These are phyloP conservation scores for Podosphaera leucotricha DNA, from an alignment of 2,329 filamentous ascomycete species.

Conservation along the genomic window DNA sequence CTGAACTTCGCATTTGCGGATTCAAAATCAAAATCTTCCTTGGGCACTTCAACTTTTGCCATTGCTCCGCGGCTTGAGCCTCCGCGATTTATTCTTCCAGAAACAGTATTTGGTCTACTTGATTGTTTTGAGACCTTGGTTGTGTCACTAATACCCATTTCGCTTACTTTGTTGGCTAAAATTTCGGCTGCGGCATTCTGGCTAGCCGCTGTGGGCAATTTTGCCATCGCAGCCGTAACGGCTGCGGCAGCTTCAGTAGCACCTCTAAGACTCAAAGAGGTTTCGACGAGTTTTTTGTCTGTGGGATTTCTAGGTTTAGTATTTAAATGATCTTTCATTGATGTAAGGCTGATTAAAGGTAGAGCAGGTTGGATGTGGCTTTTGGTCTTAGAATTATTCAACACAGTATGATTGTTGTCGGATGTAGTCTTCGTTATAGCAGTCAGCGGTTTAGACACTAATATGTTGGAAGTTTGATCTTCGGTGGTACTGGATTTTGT, in stretches of 20 bases:
- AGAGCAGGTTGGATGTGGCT: slow-evolving; percentile 39
- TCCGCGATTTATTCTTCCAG: slow-evolving; percentile 20
- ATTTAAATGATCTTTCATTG: slow-evolving; percentile 19
- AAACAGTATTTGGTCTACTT: slow-evolving; percentile 15
- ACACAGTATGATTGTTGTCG: slow-evolving; percentile 10
- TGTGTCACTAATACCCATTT: slow-evolving; percentile 45
- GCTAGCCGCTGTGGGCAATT: slow-evolving; percentile 24
- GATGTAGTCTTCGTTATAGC: slow-evolving; percentile 3
- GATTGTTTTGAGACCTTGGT: slow-evolving; percentile 25
- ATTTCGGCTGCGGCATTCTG: slow-evolving; percentile 36
- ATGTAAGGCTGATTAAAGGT: slow-evolving; percentile 29
- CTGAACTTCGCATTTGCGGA: slow-evolving; percentile 73
- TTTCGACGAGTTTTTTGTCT: slow-evolving; percentile 5
- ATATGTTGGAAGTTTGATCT: slow-evolving; percentile 23
- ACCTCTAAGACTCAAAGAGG: slow-evolving; percentile 28
- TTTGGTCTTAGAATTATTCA: slow-evolving; percentile 20
- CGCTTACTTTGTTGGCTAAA: slow-evolving; percentile 48
- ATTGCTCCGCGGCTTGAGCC: slow-evolving; percentile 16
- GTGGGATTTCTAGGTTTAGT: slow-evolving; percentile 13
- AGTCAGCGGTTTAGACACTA: slow-evolving; percentile 5
- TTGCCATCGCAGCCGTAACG: slow-evolving; percentile 60
- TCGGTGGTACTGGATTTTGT: slow-evolving; percentile 39
- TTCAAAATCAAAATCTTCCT: slow-evolving; percentile 81
- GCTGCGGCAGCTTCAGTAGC: slow-evolving; percentile 55
- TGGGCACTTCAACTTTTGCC: slow-evolving; percentile 66